These are phyloP conservation scores for Fomitopsis pinicola DNA, from an alignment of 1,284 basidiomycete species.

Conservation along the genomic window DNA sequence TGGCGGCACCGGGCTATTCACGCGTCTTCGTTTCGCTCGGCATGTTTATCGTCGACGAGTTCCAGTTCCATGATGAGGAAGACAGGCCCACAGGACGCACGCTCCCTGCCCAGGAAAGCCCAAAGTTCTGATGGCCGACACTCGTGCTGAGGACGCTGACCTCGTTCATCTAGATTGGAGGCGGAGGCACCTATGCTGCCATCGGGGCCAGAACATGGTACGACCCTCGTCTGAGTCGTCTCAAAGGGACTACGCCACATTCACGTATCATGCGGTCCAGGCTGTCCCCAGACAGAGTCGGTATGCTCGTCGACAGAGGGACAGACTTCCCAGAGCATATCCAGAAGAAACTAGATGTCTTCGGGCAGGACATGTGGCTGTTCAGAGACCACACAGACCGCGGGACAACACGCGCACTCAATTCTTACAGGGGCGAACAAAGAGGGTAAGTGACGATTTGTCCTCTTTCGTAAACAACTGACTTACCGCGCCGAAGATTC, in stretches of 20 bases:
- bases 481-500: conserved; percentile 47
- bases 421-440: conserved; percentile 71
- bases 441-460: conserved; percentile 48
- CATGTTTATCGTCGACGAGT: conserved; percentile 90
- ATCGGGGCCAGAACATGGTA: conserved; percentile 83
- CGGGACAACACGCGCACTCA: conserved; percentile 72
- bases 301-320: conserved; percentile 85
- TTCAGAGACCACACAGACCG: conserved; percentile 58
- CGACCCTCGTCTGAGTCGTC: no score
- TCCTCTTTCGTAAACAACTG: not conserved
- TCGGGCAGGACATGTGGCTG: conserved; percentile 78
- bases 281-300: conserved; percentile 59
- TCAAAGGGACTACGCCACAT: not conserved
- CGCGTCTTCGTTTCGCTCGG: conserved; percentile 62
- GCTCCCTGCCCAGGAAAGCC: conserved; percentile 46
- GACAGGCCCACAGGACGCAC: conserved; percentile 46
- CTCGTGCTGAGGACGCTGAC: not conserved
- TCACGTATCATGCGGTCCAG: conserved; percentile 30
- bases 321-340: conserved; percentile 69
- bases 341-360: conserved; percentile 52
- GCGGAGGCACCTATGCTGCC: conserved; percentile 79
- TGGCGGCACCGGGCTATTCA: not conserved
- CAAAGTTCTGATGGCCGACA: not conserved
- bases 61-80: conserved; percentile 55
- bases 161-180: conserved; percentile 68